phyloP scores from a whole-genome alignment of 1,284 basidiomycete species.

The Moesziomyces parantarcticus region DNA sequence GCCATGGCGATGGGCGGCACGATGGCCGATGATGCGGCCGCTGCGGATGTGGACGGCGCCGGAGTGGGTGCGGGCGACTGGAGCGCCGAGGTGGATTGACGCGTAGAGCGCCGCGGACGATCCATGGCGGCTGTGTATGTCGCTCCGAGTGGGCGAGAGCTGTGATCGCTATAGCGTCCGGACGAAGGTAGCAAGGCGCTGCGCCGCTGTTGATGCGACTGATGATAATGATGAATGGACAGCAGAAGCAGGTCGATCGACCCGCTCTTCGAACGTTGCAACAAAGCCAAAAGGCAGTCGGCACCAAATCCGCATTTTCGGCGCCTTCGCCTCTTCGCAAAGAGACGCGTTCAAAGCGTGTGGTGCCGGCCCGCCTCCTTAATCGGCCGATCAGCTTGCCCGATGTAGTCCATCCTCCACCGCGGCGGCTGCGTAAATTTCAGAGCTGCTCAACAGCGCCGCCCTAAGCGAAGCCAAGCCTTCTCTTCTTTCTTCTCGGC shows the following conservation, averaged over 20 bases:
- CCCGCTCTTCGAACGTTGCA: too few relatives aligned
- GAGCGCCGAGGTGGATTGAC: constrained; percentile 36
- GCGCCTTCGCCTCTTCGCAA: too few relatives aligned
- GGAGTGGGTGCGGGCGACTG: constrained; percentile 28
- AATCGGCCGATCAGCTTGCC: too few relatives aligned
- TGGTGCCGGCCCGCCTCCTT: too few relatives aligned
- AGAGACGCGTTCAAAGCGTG: constrained; percentile 5
- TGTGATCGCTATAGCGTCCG: background rate
- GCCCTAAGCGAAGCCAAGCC: too few relatives aligned
- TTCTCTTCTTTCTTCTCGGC: background rate
- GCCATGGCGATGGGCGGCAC: constrained; percentile 27
- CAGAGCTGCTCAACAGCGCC: constrained; percentile 12
- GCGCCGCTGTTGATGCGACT: background rate
- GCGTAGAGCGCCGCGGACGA: constrained; percentile 43
- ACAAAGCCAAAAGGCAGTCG: too few relatives aligned
- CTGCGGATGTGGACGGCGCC: constrained; percentile 8
- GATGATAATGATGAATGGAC: background rate
- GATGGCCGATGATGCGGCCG: constrained; percentile 1
- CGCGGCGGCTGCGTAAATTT: too few relatives aligned
- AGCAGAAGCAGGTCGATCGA: background rate
- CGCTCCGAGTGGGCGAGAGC: background rate
- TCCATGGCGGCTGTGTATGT: constrained; percentile 19
- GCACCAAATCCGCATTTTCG: too few relatives aligned
- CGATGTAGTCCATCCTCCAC: too few relatives aligned
- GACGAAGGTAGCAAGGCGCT: background rate